Evolutionary conservation across 345 rosid species (phyloP), one percentile per base, ranked within the genome.

Genomic region (Syzygium grande): DNA sequence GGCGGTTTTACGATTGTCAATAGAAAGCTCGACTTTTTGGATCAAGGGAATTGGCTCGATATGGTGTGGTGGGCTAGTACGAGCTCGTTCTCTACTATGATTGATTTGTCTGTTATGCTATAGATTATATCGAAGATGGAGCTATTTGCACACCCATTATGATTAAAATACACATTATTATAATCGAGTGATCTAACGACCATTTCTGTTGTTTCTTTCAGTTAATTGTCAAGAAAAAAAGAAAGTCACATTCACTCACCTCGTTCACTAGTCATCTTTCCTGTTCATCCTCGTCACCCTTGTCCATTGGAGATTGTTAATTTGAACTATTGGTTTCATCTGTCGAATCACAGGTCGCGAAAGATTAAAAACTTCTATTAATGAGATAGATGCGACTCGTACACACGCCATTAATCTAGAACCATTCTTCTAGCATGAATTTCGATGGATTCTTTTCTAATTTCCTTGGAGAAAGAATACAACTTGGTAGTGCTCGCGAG

Each of bases 401-500:
- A 4, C 9, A 16, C 23, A 8, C 0, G 46, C 46, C 25, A 34
- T 68, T 34, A 9, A 65, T 9, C 73, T 61, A 59, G 5, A 59
- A 59, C 34, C 68, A 27, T 12, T 59, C 30, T 27, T 59, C 16
- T 59, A 12, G 68, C 34, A 59, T 59, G 34, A 59, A 59, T 59
- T 27, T 59, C 46, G 46, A 43, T 43, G 46, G 46, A 27, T 59
- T 27, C 34, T 27, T 27, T 59, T 27, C 9, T 12, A 59, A 27
- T 59, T 0, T 1, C 68, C 68, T 27, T 27, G 0, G 0, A 27
- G 1, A 59, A 59, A 12, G 68, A 59, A 59, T 0, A 27, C 17
- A 27, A 27, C 30, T 59, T 27, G 17, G 16, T 2, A 6, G n/a
- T 1, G 68, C 30, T 27, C 0, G 0, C 1, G 46, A 43, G 46